Conservation (phyloP, 2,329 filamentous ascomycete species). For the Chalaropsis thielavioides region DNA sequence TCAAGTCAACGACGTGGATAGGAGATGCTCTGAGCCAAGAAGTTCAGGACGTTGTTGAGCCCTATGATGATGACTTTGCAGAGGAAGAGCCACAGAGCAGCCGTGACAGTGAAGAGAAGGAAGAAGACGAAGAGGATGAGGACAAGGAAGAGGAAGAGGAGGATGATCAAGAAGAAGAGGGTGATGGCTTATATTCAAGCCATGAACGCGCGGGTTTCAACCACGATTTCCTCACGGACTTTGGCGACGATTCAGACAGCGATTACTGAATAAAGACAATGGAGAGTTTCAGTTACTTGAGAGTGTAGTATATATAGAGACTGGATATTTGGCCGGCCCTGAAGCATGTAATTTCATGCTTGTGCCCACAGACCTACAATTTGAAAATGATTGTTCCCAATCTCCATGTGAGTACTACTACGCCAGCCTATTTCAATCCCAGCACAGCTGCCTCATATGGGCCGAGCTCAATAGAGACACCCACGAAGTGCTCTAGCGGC, state of each 20-base stretch:
- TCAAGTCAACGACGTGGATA: constrained; percentile 52
- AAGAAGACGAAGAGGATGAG: background rate
- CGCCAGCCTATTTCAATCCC: constrained; percentile 21
- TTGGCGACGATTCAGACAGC: constrained; percentile 1
- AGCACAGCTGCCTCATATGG: constrained; percentile 28
- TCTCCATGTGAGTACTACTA: no score
- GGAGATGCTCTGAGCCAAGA: constrained; percentile 56
- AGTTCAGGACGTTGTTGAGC: constrained; percentile 25
- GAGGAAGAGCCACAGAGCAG: constrained; percentile 20
- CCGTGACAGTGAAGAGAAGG: constrained; percentile 6
- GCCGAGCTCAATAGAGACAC: constrained; percentile 23
- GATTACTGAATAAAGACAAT: background rate
- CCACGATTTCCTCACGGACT: constrained; percentile 7
- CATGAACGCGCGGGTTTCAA: background rate
- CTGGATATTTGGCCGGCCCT: no score
- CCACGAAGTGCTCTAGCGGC: constrained; percentile 22
- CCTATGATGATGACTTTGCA: constrained; percentile 19
- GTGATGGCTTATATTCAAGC: background rate
- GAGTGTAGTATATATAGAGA: background rate
- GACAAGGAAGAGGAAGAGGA: background rate
- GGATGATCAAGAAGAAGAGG: background rate
- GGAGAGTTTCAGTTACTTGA: background rate
- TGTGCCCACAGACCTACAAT: no score
- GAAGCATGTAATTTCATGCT: background rate
- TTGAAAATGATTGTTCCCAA: no score